Evolutionary conservation across 805 yeast species (phyloP).

Genomic region (Zygosaccharomyces pseudorouxii): DNA sequence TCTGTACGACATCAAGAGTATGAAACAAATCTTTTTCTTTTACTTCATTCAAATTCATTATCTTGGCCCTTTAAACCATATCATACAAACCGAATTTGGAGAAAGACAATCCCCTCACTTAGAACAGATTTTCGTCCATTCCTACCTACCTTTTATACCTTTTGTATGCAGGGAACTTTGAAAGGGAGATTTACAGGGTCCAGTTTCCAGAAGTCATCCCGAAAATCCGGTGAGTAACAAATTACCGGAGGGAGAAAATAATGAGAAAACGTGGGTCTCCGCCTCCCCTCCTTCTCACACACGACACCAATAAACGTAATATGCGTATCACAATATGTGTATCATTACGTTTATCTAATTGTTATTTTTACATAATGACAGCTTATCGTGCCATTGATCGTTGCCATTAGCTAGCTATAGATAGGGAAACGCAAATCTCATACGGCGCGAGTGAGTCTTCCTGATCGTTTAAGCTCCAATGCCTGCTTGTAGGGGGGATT

Average conservation of each 20-base stretch:
- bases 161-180: neutral
- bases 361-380: neutral
- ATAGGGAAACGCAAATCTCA: neutral
- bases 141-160: neutral
- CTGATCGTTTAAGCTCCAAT: conserved; percentile 76
- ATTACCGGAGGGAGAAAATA: neutral
- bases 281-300: no score
- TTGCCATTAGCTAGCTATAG: neutral
- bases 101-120: neutral
- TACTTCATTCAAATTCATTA: conserved; percentile 9
- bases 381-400: neutral
- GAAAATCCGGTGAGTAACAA: neutral
- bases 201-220: neutral
- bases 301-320: no score
- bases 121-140: neutral
- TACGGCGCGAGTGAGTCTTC: conserved; percentile 43
- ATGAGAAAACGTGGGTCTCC: neutral
- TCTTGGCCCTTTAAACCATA: neutral
- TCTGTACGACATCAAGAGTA: conserved; percentile 55
- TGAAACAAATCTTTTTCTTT: conserved; percentile 39
- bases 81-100: neutral
- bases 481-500: conserved; percentile 97
- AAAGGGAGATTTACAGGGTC: conserved; percentile 4
- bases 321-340: no score
- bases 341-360: neutral